Conservation (phyloP, 2,329 filamentous ascomycete species). For the Botrytis cinerea region DNA sequence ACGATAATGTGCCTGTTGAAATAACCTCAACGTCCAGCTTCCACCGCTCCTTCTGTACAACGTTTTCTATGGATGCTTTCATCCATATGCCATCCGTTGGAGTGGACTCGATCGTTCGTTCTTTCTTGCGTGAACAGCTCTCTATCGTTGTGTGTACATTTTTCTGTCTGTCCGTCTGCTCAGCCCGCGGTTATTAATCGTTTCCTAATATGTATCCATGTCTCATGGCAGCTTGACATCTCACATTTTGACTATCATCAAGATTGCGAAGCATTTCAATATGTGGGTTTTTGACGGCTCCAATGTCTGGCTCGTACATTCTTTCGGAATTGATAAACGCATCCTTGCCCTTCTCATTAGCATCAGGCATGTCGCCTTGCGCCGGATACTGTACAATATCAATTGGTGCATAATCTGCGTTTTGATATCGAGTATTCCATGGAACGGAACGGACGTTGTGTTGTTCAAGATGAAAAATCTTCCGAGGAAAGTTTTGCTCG, state of each 20-base stretch:
- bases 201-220: neutral
- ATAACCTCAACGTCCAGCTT: constrained; percentile 18
- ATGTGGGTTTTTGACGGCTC: neutral
- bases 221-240: constrained; percentile 12
- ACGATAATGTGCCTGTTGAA: neutral
- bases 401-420: constrained; percentile 14
- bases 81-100: neutral
- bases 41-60: constrained; percentile 20
- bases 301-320: neutral
- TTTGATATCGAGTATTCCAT: constrained; percentile 13
- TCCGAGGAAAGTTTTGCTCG: constrained; percentile 1
- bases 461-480: constrained; percentile 4
- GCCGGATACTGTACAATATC: constrained; percentile 3
- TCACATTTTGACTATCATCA: constrained; percentile 1
- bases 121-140: neutral
- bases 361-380: constrained; percentile 1
- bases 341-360: neutral
- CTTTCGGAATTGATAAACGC: neutral
- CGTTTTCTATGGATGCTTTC: neutral
- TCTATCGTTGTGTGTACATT: neutral
- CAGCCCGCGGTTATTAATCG: neutral
- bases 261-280: neutral
- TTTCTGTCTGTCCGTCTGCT: neutral
- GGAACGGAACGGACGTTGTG: constrained; percentile 20
- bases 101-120: neutral